Evolutionary conservation across 768 basidiomycete species (phyloP).

Genomic region (Mycena olivaceomarginata): DNA sequence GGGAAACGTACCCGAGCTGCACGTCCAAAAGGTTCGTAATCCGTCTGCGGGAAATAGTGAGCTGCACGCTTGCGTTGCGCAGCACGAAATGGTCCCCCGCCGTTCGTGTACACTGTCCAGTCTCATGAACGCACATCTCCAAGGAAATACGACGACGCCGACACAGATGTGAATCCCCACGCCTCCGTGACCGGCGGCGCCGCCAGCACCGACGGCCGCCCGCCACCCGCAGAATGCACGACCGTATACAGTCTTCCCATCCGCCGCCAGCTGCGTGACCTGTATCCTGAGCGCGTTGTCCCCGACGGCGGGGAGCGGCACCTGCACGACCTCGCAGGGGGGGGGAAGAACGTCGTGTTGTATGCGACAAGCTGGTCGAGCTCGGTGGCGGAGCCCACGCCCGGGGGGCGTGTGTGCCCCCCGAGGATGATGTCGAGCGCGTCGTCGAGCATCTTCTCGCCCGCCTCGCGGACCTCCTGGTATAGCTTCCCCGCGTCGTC

Average conservation of each 20-base stretch:
- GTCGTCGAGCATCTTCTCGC: slow-evolving; percentile 81
- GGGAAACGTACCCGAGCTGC: slow-evolving; percentile 72
- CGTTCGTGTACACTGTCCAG: slow-evolving; percentile 74
- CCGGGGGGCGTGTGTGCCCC: slow-evolving; percentile 58
- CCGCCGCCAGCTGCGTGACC: slow-evolving; percentile 80
- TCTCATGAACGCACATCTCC: not conserved
- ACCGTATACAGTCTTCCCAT: slow-evolving; percentile 84
- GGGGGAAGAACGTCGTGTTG: slow-evolving; percentile 89
- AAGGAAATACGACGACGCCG: slow-evolving; percentile 58
- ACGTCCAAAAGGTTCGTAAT: slow-evolving; percentile 92
- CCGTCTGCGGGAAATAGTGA: slow-evolving; percentile 89
- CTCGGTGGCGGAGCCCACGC: slow-evolving; percentile 51
- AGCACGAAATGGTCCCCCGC: slow-evolving; percentile 84
- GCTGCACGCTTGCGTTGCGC: slow-evolving; percentile 79
- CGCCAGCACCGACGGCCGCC: slow-evolving; percentile 57
- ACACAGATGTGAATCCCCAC: slow-evolving; percentile 76
- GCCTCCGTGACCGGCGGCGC: slow-evolving; percentile 61
- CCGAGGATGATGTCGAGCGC: slow-evolving; percentile 84
- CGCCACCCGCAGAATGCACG: slow-evolving; percentile 71
- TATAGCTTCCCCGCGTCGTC: slow-evolving; percentile 95
- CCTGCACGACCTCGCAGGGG: slow-evolving; percentile 85
- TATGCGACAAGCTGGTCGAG: slow-evolving; percentile 77
- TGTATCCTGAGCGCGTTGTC: slow-evolving; percentile 67
- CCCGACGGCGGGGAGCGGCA: slow-evolving; percentile 66
- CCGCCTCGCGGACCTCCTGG: slow-evolving; percentile 81